Base-by-base conservation (phyloP, 345 rosid genomes). In the Aquilaria yunnanensis region DNA sequence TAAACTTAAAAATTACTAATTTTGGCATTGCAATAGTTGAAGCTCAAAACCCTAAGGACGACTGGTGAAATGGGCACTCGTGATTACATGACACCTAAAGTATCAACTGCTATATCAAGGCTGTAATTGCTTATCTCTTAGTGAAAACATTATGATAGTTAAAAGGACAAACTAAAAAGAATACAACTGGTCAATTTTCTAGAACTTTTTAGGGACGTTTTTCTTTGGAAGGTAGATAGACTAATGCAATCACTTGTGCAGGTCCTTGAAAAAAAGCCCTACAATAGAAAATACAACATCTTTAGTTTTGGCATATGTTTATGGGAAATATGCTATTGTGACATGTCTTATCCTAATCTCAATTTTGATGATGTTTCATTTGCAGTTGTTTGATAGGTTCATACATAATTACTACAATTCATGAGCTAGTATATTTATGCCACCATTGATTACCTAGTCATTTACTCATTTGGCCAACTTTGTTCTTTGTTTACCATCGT, bases 81-180 rank as follows among this genome's bases (percentile, higher is more conserved):
- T 43, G 96, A 88, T 56, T 89, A 89, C 75, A 89, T 86, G 96
- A 92, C 92, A 14, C 92, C 90, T 0, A 92, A 89, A 90, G 96
- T 89, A 79, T 56, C 31, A 16, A 55, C 54, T 33, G 57, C 48
- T 46, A n/a, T 59, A 55, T 45, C 45, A 65, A 51, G 46, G 47
- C 16, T 50, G 10, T 57, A n/a, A n/a, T 37, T 65, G 43, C 7
- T 37, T 37, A 5, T 37, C 43, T 37, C 43, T 37, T 3, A 3
- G 43, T 37, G 43, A 37, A 37, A 37, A 37, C 7, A 37, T 37
- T 65, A 14, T 29, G 51, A 6, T 48, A 57, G 30, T 37, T 37
- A 5, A 5, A 5, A 5, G 8, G 43, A 57, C 41, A 23, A 23
- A 23, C 23, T 23, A 23, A 23, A 23, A 23, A 23, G 23, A 23